phyloP scores from a whole-genome alignment of 768 basidiomycete genomes.

The Suillus cothurnatus region DNA sequence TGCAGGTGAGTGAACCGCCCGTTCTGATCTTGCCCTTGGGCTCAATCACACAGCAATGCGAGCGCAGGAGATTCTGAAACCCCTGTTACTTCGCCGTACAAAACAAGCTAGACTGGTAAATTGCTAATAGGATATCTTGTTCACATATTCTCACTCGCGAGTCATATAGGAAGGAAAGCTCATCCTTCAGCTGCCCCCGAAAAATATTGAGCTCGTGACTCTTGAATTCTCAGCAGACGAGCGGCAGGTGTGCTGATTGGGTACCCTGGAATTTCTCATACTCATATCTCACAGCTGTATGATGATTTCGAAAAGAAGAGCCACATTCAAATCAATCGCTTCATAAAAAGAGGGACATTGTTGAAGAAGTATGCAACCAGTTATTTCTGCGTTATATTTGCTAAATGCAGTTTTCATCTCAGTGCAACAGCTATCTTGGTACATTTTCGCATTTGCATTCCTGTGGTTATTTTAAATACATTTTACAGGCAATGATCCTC shows the following conservation, averaged over 20 bases:
- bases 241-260: slow-evolving; percentile 46
- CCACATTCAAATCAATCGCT: slow-evolving; percentile 58
- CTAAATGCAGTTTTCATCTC: background rate
- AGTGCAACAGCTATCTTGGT: slow-evolving; percentile 4
- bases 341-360: slow-evolving; percentile 63
- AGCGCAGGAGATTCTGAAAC: slow-evolving; percentile 67
- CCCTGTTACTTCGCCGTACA: slow-evolving; percentile 70
- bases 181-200: slow-evolving; percentile 62
- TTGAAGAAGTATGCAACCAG: slow-evolving; percentile 61
- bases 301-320: slow-evolving; percentile 57
- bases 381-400: slow-evolving; percentile 6
- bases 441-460: background rate
- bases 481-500: slow-evolving; percentile 64
- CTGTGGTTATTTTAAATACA: slow-evolving; percentile 41
- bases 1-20: slow-evolving; percentile 45
- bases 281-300: slow-evolving; percentile 46
- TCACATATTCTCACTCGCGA: background rate
- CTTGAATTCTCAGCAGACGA: slow-evolving; percentile 70
- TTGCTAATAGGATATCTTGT: background rate
- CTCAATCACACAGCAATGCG: slow-evolving; percentile 42
- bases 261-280: background rate
- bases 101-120: slow-evolving; percentile 55
- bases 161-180: slow-evolving; percentile 58
- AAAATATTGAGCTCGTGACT: slow-evolving; percentile 58
- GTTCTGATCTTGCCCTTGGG: background rate